Evolutionary conservation across 1,284 basidiomycete species (phyloP), one percentile per base, ranked within the genome.

Genomic region (Ceratorhiza oryzae-sativae): DNA sequence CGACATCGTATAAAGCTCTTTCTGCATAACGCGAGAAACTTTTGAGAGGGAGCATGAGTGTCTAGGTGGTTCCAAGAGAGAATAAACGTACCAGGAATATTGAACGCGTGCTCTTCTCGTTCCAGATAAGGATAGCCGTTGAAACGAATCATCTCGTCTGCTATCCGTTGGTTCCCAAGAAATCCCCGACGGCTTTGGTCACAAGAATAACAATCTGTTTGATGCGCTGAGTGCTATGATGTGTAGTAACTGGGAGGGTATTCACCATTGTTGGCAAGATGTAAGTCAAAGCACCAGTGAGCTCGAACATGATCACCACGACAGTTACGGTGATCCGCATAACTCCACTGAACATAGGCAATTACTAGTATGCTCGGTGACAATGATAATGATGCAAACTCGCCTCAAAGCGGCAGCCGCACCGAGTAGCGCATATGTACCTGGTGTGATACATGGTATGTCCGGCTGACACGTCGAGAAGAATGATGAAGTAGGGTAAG

Each of bases 301-400:
- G 85, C 79, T 99, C 97, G 80, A 98, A 98, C 96, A 99, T 99
- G 81, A 99, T 98, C 68, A 99, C 97, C 1, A 98, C 97, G 1
- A 99, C 95, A 0, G 96, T 95, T 25, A 99, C 94, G 0, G 97
- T 99, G 74, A 98, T 94, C 74, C 96, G 87, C 85, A 98, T 99
- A 67, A 99, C 90, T 30, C 97, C 97, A 72, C 95, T 94, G 74
- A n/a, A 9, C 58, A 72, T 73, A 55, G 76, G 36, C 76, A n/a
- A n/a, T 73, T 76, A 18, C n/a, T 71, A n/a, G 75, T 61, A 58
- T 70, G 77, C 48, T 13, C 25, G 42, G 59, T 48, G 73, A n/a
- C 4, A 20, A 41, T 20, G 49, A 30, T 25, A 45, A 51, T 68
- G 20, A 65, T 27, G 68, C 30, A 27, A 20, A 79, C 85, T 74